Evolutionary conservation across 768 basidiomycete genomes (phyloP).

Genomic region (Guyanaporus albipodus): DNA sequence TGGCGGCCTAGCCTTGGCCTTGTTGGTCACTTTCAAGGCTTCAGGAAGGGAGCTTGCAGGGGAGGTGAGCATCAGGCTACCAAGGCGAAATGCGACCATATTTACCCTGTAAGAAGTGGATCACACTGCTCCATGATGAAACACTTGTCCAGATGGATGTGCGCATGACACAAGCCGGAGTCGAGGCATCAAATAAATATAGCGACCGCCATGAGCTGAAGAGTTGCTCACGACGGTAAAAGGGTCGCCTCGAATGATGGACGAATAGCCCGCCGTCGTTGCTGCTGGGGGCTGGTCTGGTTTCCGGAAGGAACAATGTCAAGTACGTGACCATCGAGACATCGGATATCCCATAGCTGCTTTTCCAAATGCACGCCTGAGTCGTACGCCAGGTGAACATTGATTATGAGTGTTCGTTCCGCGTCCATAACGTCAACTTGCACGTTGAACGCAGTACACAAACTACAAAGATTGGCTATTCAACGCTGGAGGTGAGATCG

Average conservation of each 20-base stretch:
- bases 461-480: not conserved
- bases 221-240: slow-evolving; percentile 30
- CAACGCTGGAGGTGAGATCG: too few relatives aligned
- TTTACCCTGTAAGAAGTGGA: slow-evolving; percentile 50
- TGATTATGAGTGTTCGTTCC: slow-evolving; percentile 15
- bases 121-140: slow-evolving; percentile 57
- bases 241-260: slow-evolving; percentile 26
- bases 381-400: slow-evolving; percentile 31
- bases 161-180: slow-evolving; percentile 52
- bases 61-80: not conserved
- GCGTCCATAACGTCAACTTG: not conserved
- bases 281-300: not conserved
- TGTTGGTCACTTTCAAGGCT: slow-evolving; percentile 49
- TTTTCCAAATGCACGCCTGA: slow-evolving; percentile 23
- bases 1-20: slow-evolving; percentile 49
- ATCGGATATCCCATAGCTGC: slow-evolving; percentile 32
- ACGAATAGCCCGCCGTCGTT: not conserved
- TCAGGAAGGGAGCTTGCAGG: slow-evolving; percentile 48
- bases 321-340: slow-evolving; percentile 27
- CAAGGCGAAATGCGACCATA: not conserved
- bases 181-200: slow-evolving; percentile 6
- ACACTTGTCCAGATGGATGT: slow-evolving; percentile 68
- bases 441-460: not conserved
- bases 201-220: slow-evolving; percentile 5
- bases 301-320: slow-evolving; percentile 17